A percentile compares a stretch with the other conserved stretches of the same genome.
These are phyloP conservation scores for Berberis vulgaris DNA, from an alignment of 164 flowering plant species.

Conservation along the genomic window DNA sequence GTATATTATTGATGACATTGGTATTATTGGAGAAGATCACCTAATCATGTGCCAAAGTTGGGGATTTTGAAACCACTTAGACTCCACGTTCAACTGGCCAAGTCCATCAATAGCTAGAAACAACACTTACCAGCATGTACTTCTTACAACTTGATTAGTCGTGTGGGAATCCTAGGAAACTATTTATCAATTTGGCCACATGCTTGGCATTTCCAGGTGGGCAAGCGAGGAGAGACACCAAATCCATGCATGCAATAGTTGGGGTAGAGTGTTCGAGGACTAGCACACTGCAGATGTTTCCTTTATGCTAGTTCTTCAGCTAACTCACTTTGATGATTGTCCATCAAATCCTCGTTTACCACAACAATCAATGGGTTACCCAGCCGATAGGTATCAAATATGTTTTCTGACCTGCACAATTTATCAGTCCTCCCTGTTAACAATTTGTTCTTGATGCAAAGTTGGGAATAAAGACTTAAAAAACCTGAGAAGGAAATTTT, in stretches of 20 bases:
- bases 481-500: too few species aligned
- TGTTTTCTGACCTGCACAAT: conserved; percentile 63
- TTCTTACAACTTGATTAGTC: conserved; percentile 18
- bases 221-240: conserved; percentile 65
- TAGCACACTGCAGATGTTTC: conserved; percentile 71
- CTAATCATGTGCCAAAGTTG: too few species aligned
- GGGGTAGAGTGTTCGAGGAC: conserved; percentile 56
- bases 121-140: too few species aligned
- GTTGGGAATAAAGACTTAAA: too few species aligned
- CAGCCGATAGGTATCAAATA: conserved; percentile 74
- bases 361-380: conserved; percentile 84
- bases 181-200: conserved; percentile 64
- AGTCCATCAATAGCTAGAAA: too few species aligned
- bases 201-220: conserved; percentile 70
- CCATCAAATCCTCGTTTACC: conserved; percentile 97
- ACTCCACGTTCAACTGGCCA: too few species aligned
- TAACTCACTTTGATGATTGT: conserved; percentile 91
- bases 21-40: too few species aligned
- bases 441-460: too few species aligned
- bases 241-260: conserved; percentile 44
- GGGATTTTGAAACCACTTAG: too few species aligned
- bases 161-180: conserved; percentile 66
- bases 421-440: too few species aligned
- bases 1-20: too few species aligned
- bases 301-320: conserved; percentile 95